Evolutionary conservation across 495 filamentous ascomycete species (phyloP).

Genomic region (Penicillium desertorum): DNA sequence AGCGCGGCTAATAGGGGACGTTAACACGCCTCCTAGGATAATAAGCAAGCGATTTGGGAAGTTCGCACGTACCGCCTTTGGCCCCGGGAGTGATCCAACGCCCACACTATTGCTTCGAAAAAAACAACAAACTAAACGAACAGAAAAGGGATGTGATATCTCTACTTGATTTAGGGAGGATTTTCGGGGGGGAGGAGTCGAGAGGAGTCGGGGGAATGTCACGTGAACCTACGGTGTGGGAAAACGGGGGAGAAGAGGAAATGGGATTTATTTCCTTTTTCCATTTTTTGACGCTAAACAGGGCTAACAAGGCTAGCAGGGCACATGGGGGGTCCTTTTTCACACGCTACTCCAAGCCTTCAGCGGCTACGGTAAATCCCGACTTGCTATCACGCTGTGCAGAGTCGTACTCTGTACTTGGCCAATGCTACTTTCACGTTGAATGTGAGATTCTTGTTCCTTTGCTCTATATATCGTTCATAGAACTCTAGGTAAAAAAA

Average conservation of each 20-base stretch:
- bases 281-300: conserved; percentile 5
- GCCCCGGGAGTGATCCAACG: conserved; percentile 22
- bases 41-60: conserved; percentile 23
- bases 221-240: conserved; percentile 22
- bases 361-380: conserved; percentile 17
- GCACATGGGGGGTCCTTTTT: conserved; percentile 11
- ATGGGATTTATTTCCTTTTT: conserved; percentile 13
- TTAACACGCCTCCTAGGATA: conserved; percentile 45
- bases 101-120: conserved; percentile 12
- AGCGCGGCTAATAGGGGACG: conserved; percentile 27
- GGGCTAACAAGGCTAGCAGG: conserved; percentile 7
- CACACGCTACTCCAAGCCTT: conserved; percentile 17
- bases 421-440: background rate
- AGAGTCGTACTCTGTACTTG: background rate
- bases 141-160: conserved; percentile 7
- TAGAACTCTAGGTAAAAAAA: background rate
- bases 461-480: background rate
- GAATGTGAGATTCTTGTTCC: background rate
- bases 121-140: conserved; percentile 14
- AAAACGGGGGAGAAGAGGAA: conserved; percentile 10
- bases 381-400: conserved; percentile 1
- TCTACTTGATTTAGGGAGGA: background rate
- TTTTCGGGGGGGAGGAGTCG: conserved; percentile 16
- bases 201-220: conserved; percentile 33
- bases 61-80: conserved; percentile 31